Evolutionary conservation across 192 early-diverging fungal species (phyloP), one percentile per base, ranked within the genome.

Genomic region (Kickxella alabastrina): DNA sequence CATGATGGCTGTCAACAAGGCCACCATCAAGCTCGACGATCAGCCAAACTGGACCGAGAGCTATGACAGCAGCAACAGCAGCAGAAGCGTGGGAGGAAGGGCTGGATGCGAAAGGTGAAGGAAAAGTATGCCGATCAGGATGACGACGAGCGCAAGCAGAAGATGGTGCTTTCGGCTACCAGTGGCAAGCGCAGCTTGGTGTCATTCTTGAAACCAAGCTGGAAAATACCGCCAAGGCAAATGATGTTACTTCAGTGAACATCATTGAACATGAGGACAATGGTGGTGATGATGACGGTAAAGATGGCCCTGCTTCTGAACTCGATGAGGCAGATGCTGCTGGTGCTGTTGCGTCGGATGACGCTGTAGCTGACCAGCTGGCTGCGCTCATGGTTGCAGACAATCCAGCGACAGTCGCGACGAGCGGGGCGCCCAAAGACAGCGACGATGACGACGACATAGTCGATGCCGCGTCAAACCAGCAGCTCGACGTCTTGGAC

Each of bases 61-160:
- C 6, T 79, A 81, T 14, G 64, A 75, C 72, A 77, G 29, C 61
- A 37, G 29, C 67, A 55, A 40, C 64, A 60, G 49, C 59, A 45
- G 60, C 57, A 52, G 26, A 66, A 82, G 10, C 90, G 95, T 35
- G 95, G 95, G 17, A 91, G 94, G 57, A 86, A 84, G 47, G 83
- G 85, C 29, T 96, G 96, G 72, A 54, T 83, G 25, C 90, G 89
- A 78, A 97, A 96, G 74, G 80, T 90, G 19, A 94, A 95, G 67
- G 85, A 84, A 26, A 96, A 94, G 68, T 98, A 98, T 67, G 87
- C 79, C 4, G 94, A 97, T 63, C 65, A 75, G 68, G 92, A 95
- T 49, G 94, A 98, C 27, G 92, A 95, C 41, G 95, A 98, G 47
- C 80, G 85, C 22, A 75, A 86, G 52, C 58, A 92, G 26, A 83